Evolutionary conservation across 768 basidiomycete genomes (phyloP).

Genomic region (Sutorius australiensis): DNA sequence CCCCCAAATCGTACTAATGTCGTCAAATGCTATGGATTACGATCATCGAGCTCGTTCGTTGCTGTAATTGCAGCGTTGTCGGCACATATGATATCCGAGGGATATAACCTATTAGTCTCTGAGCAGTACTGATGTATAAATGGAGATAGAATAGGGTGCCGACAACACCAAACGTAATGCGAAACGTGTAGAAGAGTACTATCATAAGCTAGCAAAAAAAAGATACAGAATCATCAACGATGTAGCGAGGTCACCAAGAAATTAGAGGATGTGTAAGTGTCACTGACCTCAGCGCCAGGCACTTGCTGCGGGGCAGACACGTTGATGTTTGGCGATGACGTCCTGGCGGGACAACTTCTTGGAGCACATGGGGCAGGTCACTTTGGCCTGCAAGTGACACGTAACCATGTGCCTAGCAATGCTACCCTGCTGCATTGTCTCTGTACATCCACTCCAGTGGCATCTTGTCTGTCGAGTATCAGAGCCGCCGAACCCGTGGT

Average conservation of each 20-base stretch:
- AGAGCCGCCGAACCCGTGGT: constrained; percentile 22
- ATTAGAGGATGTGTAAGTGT: neutral
- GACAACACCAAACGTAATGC: neutral
- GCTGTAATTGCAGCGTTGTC: neutral
- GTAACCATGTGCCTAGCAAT: constrained; percentile 27
- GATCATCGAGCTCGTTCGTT: neutral
- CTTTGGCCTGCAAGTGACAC: constrained; percentile 26
- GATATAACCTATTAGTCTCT: neutral
- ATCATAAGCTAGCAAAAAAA: neutral
- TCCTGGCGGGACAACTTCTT: constrained; percentile 27
- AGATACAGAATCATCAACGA: neutral
- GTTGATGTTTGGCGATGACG: constrained; percentile 26
- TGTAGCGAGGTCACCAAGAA: neutral
- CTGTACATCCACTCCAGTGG: constrained; percentile 18
- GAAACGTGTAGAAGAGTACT: neutral
- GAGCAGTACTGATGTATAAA: neutral
- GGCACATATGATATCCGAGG: neutral
- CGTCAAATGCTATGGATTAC: neutral
- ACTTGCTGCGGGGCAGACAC: constrained; percentile 21
- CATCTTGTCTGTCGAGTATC: constrained; percentile 20
- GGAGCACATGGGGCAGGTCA: constrained; percentile 26
- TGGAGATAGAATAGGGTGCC: neutral
- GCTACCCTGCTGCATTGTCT: constrained; percentile 27
- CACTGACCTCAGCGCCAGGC: constrained; percentile 9
- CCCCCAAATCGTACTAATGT: neutral